Evolutionary conservation across 768 basidiomycete species (phyloP).

Genomic region (Chalciporus piperatus): DNA sequence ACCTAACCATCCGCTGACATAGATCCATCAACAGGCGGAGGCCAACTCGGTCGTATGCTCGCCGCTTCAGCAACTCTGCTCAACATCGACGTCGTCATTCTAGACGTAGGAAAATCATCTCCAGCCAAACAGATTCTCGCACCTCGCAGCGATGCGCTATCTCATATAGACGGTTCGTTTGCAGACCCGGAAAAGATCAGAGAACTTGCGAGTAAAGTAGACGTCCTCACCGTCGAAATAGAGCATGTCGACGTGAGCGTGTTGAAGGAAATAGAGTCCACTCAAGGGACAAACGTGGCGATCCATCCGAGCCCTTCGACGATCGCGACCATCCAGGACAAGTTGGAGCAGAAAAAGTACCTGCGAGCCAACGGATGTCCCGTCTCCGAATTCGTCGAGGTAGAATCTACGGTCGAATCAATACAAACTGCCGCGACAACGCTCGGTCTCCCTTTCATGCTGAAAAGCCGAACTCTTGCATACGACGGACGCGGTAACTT

Average conservation of each 20-base stretch:
- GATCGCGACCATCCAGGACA: constrained; percentile 80
- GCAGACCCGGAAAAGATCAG: constrained; percentile 74
- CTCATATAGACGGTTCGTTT: constrained; percentile 89
- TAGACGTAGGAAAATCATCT: constrained; percentile 74
- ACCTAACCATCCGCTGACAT: not conserved
- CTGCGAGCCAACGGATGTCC: constrained; percentile 48
- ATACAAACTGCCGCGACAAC: constrained; percentile 49
- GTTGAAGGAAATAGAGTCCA: constrained; percentile 46
- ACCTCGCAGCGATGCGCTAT: constrained; percentile 43
- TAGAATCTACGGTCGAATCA: constrained; percentile 53
- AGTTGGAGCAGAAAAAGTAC: constrained; percentile 64
- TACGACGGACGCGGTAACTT: constrained; percentile 97
- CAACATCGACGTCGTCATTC: constrained; percentile 77
- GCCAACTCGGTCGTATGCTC: constrained; percentile 97
- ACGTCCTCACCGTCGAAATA: constrained; percentile 92
- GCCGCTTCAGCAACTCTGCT: constrained; percentile 85
- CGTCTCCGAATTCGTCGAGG: constrained; percentile 56
- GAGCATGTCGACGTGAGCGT: constrained; percentile 88
- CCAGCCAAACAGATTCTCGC: constrained; percentile 90
- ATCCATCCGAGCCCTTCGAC: constrained; percentile 82
- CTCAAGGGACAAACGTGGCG: constrained; percentile 25
- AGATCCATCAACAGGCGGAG: constrained; percentile 63
- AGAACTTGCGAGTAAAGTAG: constrained; percentile 74
- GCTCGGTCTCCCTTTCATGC: constrained; percentile 88
- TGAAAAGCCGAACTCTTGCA: constrained; percentile 92